Base-by-base conservation (phyloP, 164 flowering plant species). In the Nymphaea thermarum region DNA sequence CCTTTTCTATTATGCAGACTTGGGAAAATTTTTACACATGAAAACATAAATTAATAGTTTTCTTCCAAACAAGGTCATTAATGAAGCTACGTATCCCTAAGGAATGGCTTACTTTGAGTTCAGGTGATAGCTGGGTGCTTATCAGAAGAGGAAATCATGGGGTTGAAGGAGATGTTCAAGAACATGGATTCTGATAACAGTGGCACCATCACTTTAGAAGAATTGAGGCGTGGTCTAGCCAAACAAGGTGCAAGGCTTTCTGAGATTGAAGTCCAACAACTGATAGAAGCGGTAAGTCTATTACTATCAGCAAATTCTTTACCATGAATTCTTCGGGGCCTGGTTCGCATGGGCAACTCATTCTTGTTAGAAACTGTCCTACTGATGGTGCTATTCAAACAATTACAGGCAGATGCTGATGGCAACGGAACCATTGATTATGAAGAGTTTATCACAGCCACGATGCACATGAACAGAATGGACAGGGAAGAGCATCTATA, bases 101-200 rank as follows among this genome's bases (percentile, higher is more conserved):
- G 36, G 36, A 25, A 25, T 25, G 36, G 36, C 36, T 25, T 25
- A 25, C 36, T 0, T 25, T 25, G 36, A 25, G 36, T 25, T 10
- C 57, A 89, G 97, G 93, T 91, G 10, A 91, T 92, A 60, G 96
- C 98, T 8, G 96, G 95, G 3, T 88, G 93, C 67, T 72, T 93
- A 51, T 93, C 98, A 12, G 96, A 93, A 73, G 98, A 93, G 81
- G 98, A 93, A 77, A 93, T 93, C 75, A 90, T 76, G 83, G 98
- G 97, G 62, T 64, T 93, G 72, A 93, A 93, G 71, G 76, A 83
- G 70, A 93, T 93, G 98, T 93, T 90, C 81, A 90, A 80, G 79
- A 81, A 84, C 72, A 92, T 92, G 80, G 98, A 92, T 68, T 77
- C 91, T 0, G 98, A 90, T 65, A 86, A 81, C 68, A 90, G 90